These are phyloP conservation scores for Alternaria sp. DNA, from an alignment of 2,329 filamentous ascomycete species.

Conservation along the genomic window DNA sequence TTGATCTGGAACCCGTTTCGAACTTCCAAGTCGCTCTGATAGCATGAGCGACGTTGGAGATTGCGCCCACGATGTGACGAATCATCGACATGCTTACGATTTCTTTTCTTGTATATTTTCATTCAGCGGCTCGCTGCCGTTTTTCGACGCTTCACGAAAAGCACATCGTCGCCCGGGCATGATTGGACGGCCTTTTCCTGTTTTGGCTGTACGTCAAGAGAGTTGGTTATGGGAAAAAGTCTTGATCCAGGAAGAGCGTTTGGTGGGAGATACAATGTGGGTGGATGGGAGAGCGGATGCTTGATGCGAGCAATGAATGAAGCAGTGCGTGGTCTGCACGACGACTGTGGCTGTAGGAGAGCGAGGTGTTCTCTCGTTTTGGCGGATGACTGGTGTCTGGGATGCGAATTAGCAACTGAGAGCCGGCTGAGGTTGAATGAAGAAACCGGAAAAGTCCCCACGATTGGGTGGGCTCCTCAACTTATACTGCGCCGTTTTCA, in stretches of 20 bases:
- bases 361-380: conserved; percentile 27
- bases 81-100: conserved; percentile 46
- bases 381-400: conserved; percentile 18
- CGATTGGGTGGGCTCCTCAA: conserved; percentile 29
- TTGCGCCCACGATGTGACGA: conserved; percentile 37
- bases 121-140: conserved; percentile 49
- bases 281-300: conserved; percentile 42
- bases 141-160: conserved; percentile 48
- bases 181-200: conserved; percentile 45
- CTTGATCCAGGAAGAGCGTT: conserved; percentile 44
- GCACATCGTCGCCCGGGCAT: conserved; percentile 47
- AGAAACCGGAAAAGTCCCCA: conserved; percentile 30
- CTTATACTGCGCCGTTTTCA: conserved; percentile 15
- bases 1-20: conserved; percentile 39
- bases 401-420: conserved; percentile 8
- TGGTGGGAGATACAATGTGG: conserved; percentile 40
- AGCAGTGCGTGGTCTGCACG: conserved; percentile 37
- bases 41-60: conserved; percentile 32
- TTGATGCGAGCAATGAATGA: conserved; percentile 43
- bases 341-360: conserved; percentile 31
- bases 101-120: conserved; percentile 50
- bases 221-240: conserved; percentile 44
- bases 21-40: conserved; percentile 29
- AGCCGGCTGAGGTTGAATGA: conserved; percentile 20
- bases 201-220: conserved; percentile 43